phyloP scores from a whole-genome alignment of 768 basidiomycete species.

The Lactarius hengduanensis region DNA sequence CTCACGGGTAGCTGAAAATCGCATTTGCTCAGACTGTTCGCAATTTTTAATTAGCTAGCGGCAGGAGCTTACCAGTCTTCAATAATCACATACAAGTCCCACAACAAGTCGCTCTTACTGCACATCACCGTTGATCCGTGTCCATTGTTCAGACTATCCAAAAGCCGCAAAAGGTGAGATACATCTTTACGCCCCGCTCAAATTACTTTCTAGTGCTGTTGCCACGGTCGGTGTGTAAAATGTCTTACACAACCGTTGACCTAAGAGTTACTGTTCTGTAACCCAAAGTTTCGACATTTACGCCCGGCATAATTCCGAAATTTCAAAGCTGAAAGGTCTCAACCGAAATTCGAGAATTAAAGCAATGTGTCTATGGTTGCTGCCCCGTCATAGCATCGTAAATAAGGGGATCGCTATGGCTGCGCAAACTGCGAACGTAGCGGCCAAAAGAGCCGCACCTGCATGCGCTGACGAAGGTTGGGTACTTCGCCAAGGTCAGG shows the following conservation, averaged over 20 bases:
- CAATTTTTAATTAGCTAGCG: not conserved
- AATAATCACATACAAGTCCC: not conserved
- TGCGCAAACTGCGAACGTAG: not conserved
- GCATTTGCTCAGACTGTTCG: not conserved
- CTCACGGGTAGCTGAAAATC: not conserved
- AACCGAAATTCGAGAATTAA: constrained; percentile 7
- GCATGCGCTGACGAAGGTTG: not conserved
- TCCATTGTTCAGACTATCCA: not conserved
- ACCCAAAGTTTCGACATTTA: not conserved
- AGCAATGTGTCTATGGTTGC: not conserved
- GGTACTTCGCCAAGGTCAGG: not conserved
- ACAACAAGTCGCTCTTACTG: not conserved
- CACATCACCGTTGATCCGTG: not conserved
- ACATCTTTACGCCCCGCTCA: not conserved
- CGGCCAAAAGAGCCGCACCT: not conserved
- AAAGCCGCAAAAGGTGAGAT: not conserved
- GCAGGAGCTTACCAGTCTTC: not conserved
- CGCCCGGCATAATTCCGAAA: not conserved
- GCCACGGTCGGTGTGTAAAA: not conserved
- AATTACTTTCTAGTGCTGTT: not conserved
- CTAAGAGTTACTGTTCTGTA: too few species aligned
- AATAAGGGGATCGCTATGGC: not conserved
- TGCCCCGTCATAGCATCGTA: not conserved
- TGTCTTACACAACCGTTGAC: constrained; percentile 2
- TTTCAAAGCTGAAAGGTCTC: constrained; percentile 3